Evolutionary conservation across 306 rosid genomes (phyloP).

Genomic region (Cercis canadensis): DNA sequence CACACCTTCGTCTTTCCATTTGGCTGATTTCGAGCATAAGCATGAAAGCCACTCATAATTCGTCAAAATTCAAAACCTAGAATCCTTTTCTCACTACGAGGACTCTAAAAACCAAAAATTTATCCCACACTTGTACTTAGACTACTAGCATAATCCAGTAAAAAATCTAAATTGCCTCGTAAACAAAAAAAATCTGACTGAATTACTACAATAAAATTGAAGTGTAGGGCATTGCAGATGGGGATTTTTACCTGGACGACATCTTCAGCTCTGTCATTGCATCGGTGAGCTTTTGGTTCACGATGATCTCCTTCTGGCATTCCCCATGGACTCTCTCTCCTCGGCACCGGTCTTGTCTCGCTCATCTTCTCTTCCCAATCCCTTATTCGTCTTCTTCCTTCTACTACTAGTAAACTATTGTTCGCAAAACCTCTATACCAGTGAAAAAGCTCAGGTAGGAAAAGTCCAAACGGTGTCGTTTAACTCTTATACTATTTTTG

Average conservation of each 20-base stretch:
- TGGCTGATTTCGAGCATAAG: neutral
- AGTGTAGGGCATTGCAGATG: neutral
- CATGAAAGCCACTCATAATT: neutral
- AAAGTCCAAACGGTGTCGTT: neutral
- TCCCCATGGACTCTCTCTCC: conserved; percentile 99
- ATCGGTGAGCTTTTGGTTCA: conserved; percentile 89
- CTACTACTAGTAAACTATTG: too few species aligned
- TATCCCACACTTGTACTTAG: neutral
- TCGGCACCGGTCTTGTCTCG: conserved; percentile 81
- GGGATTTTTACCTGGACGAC: conserved; percentile 65
- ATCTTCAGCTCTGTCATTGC: conserved; percentile 94
- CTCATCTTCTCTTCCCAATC: conserved; percentile 53
- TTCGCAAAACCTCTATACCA: neutral
- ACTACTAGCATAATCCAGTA: neutral
- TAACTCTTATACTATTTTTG: too few species aligned
- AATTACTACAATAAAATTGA: neutral
- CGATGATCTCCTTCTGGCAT: conserved; percentile 72
- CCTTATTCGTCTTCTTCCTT: conserved; percentile 9
- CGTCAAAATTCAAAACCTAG: conserved; percentile 10
- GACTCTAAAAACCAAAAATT: neutral
- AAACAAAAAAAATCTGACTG: neutral
- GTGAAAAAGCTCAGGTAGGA: neutral
- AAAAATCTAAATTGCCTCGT: neutral
- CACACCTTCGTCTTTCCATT: neutral
- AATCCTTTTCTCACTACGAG: neutral